Evolutionary conservation across 1,284 basidiomycete species (phyloP).

Genomic region (Apiotrichum veenhuisii): DNA sequence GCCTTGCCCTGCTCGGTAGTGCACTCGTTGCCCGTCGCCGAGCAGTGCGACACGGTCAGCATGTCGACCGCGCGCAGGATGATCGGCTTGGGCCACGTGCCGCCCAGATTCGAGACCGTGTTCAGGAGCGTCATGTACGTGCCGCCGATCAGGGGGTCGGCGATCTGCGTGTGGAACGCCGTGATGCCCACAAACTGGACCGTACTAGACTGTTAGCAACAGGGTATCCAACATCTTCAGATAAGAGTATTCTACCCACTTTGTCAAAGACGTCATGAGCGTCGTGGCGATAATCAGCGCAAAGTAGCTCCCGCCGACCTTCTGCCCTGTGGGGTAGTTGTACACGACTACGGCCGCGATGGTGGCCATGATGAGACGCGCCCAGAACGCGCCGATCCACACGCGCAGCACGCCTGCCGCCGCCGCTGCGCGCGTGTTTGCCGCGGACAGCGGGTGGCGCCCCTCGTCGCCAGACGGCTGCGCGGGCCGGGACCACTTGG

Average conservation of each 20-base stretch:
- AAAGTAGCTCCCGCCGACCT: slow-evolving; percentile 64
- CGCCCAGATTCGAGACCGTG: slow-evolving; percentile 94
- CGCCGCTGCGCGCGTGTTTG: slow-evolving; percentile 9
- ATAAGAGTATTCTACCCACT: slow-evolving; percentile 54
- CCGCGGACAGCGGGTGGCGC: slow-evolving; percentile 31
- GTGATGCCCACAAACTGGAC: slow-evolving; percentile 98
- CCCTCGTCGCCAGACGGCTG: slow-evolving; percentile 6
- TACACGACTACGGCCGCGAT: slow-evolving; percentile 76
- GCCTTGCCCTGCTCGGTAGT: slow-evolving; percentile 84
- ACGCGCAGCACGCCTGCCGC: slow-evolving; percentile 71
- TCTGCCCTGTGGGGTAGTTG: slow-evolving; percentile 62
- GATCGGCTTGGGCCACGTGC: slow-evolving; percentile 75
- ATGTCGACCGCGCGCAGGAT: slow-evolving; percentile 68
- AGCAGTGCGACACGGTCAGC: slow-evolving; percentile 77
- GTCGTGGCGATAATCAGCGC: slow-evolving; percentile 72
- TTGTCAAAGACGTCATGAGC: slow-evolving; percentile 77
- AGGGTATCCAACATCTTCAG: neutral
- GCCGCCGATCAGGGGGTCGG: slow-evolving; percentile 94
- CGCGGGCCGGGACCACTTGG: slow-evolving; percentile 69
- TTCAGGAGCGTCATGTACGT: slow-evolving; percentile 98
- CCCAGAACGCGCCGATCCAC: slow-evolving; percentile 92
- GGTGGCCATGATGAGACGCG: slow-evolving; percentile 66
- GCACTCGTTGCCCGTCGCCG: slow-evolving; percentile 66
- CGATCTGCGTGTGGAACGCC: slow-evolving; percentile 95
- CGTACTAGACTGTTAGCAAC: slow-evolving; percentile 57